Percentiles rank a stretch among this genome's conserved stretches.
Evolutionary conservation across 208 protist genomes (phyloP).

Genomic region (Leishmania lainsoni): DNA sequence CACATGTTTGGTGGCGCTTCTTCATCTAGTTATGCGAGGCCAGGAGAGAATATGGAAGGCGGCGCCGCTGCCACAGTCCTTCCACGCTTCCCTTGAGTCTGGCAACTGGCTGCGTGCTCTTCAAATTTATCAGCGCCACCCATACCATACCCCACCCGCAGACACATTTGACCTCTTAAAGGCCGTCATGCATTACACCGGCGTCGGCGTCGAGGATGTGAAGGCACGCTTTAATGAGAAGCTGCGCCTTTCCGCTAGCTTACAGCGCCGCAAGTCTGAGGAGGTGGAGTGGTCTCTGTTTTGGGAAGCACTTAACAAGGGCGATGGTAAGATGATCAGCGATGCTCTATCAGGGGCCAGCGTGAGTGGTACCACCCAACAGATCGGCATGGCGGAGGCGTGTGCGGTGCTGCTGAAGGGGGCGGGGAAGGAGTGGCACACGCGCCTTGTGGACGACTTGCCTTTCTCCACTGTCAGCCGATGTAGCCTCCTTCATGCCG

Average conservation of each 20-base stretch:
- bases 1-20: background rate
- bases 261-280: slow-evolving; percentile 73
- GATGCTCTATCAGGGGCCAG: slow-evolving; percentile 60
- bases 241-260: slow-evolving; percentile 67
- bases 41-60: slow-evolving; percentile 80
- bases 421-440: slow-evolving; percentile 73
- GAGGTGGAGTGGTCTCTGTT: slow-evolving; percentile 90
- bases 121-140: slow-evolving; percentile 81
- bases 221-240: slow-evolving; percentile 91
- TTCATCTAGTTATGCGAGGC: background rate
- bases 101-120: slow-evolving; percentile 85
- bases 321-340: slow-evolving; percentile 81
- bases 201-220: slow-evolving; percentile 79
- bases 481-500: slow-evolving; percentile 76
- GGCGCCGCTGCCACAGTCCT: slow-evolving; percentile 75
- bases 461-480: slow-evolving; percentile 86
- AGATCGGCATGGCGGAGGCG: slow-evolving; percentile 84
- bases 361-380: slow-evolving; percentile 43
- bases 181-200: slow-evolving; percentile 83
- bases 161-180: slow-evolving; percentile 88
- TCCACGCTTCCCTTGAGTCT: slow-evolving; percentile 76
- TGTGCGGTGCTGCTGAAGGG: slow-evolving; percentile 83
- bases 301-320: slow-evolving; percentile 85
- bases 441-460: slow-evolving; percentile 69
- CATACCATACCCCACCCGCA: slow-evolving; percentile 85